A percentile compares a stretch with the other conserved stretches of the same genome.
Conservation (phyloP, 2,329 filamentous ascomycete species). For the Aspergillus sp. region DNA sequence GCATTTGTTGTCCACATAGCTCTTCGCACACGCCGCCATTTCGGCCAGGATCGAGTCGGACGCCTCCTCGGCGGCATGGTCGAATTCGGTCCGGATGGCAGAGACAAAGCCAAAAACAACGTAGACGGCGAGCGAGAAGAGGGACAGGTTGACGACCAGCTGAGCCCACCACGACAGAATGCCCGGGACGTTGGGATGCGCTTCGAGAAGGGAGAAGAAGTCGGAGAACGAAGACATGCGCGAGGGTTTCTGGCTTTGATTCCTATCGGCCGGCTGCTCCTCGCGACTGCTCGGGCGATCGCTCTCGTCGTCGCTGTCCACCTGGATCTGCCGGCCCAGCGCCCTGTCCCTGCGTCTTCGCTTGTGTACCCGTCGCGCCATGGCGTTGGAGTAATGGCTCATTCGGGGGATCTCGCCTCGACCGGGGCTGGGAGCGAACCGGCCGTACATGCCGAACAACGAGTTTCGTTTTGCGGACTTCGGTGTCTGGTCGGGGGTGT, state of each 20-base stretch:
- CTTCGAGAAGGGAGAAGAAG: conserved; percentile 54
- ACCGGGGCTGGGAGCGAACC: conserved; percentile 45
- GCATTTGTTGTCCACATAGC: conserved; percentile 71
- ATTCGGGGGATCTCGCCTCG: conserved; percentile 54
- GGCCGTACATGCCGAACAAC: conserved; percentile 33
- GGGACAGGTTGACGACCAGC: conserved; percentile 43
- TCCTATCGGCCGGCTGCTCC: conserved; percentile 23
- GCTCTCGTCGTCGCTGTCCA: conserved; percentile 35
- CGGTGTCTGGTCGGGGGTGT: conserved; percentile 35
- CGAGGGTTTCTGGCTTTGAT: conserved; percentile 4
- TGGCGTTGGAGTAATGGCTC: conserved; percentile 37
- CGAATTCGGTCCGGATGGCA: conserved; percentile 65
- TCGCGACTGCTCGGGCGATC: conserved; percentile 31
- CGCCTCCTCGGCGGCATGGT: conserved; percentile 59
- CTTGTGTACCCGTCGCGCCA: conserved; percentile 40
- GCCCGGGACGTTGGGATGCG: conserved; percentile 55
- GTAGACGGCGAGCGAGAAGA: conserved; percentile 46
- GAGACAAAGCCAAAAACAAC: conserved; percentile 60
- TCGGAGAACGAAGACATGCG: conserved; percentile 34
- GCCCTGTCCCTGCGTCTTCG: conserved; percentile 40
- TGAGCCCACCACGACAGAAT: conserved; percentile 60
- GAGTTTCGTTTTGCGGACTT: conserved; percentile 31
- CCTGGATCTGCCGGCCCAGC: conserved; percentile 33
- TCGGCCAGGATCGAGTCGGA: conserved; percentile 61
- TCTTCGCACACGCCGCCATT: conserved; percentile 61